These are phyloP conservation scores for Tuber aestivum DNA, from an alignment of 495 filamentous ascomycete genomes.

Conservation along the genomic window DNA sequence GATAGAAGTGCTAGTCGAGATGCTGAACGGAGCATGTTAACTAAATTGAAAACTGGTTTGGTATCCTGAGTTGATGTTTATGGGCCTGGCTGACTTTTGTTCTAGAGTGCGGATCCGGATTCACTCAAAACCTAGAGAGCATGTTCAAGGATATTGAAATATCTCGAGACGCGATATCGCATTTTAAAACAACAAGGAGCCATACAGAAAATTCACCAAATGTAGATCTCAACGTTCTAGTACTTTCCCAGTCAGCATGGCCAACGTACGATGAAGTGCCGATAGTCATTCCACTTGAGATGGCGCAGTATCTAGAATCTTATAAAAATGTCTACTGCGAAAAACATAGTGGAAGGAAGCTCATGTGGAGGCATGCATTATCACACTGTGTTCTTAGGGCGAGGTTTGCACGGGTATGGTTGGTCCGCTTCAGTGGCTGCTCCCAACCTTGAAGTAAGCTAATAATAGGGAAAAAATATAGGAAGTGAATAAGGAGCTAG, in stretches of 20 bases:
- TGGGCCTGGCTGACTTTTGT: constrained; percentile 5
- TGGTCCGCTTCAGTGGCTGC: not conserved
- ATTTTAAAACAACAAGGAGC: constrained; percentile 55
- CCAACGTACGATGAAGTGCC: constrained; percentile 79
- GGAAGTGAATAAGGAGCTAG: constrained; percentile 64
- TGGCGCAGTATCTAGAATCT: constrained; percentile 59
- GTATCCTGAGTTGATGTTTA: constrained; percentile 11
- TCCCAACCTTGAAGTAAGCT: not conserved
- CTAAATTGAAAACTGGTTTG: constrained; percentile 71
- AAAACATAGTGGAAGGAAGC: constrained; percentile 78
- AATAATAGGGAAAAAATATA: not conserved
- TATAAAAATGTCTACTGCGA: constrained; percentile 77
- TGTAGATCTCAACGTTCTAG: constrained; percentile 78
- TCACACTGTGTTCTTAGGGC: constrained; percentile 80
- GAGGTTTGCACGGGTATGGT: constrained; percentile 55
- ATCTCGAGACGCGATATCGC: constrained; percentile 72
- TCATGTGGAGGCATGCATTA: constrained; percentile 87
- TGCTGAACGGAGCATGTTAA: constrained; percentile 90
- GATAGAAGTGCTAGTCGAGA: constrained; percentile 86
- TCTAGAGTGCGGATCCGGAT: constrained; percentile 79
- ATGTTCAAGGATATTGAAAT: constrained; percentile 99
- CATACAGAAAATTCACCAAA: constrained; percentile 46
- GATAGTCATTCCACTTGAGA: constrained; percentile 66
- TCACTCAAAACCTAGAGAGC: constrained; percentile 93
- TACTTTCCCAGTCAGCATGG: constrained; percentile 84